phyloP scores from a whole-genome alignment of 2,329 filamentous ascomycete genomes.

The Fusarium zealandicum region DNA sequence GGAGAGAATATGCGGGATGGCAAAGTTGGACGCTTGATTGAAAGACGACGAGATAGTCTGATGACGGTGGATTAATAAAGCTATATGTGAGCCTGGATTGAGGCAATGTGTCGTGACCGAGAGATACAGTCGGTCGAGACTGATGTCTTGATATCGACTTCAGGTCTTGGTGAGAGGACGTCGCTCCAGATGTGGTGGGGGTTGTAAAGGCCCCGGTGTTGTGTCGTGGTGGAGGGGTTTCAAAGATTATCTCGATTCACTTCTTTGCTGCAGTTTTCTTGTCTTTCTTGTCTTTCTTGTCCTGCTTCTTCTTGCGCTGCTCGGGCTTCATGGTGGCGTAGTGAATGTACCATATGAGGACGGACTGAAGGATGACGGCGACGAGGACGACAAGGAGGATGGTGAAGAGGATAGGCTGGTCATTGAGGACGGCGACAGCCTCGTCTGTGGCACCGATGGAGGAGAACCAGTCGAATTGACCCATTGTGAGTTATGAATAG shows the following conservation, averaged over 20 bases:
- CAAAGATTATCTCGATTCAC: slow-evolving; percentile 2
- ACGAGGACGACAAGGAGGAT: slow-evolving; percentile 63
- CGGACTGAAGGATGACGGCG: slow-evolving; percentile 54
- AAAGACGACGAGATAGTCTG: slow-evolving; percentile 3
- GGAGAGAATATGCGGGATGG: background rate
- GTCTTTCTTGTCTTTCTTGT: slow-evolving; percentile 52
- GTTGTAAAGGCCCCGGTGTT: background rate
- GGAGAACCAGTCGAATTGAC: slow-evolving; percentile 64
- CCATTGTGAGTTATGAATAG: slow-evolving; percentile 45
- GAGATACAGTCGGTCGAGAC: background rate
- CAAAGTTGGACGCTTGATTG: background rate
- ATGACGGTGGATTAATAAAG: slow-evolving; percentile 16
- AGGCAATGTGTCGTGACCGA: background rate
- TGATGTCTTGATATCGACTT: background rate
- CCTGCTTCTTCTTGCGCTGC: slow-evolving; percentile 62
- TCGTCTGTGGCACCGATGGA: slow-evolving; percentile 64
- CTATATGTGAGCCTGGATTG: slow-evolving; percentile 1
- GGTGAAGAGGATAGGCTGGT: slow-evolving; percentile 66
- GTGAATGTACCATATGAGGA: slow-evolving; percentile 65
- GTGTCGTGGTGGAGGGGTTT: background rate
- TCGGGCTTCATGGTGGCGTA: slow-evolving; percentile 67
- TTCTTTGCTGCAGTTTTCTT: slow-evolving; percentile 23
- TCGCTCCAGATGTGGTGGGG: background rate
- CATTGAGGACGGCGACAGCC: slow-evolving; percentile 66
- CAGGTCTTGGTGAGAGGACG: background rate